Percentiles rank a stretch among this genome's conserved stretches.
These are phyloP conservation scores for Mucor velutinosus DNA, from an alignment of 371 early-diverging fungal species.

Conservation along the genomic window DNA sequence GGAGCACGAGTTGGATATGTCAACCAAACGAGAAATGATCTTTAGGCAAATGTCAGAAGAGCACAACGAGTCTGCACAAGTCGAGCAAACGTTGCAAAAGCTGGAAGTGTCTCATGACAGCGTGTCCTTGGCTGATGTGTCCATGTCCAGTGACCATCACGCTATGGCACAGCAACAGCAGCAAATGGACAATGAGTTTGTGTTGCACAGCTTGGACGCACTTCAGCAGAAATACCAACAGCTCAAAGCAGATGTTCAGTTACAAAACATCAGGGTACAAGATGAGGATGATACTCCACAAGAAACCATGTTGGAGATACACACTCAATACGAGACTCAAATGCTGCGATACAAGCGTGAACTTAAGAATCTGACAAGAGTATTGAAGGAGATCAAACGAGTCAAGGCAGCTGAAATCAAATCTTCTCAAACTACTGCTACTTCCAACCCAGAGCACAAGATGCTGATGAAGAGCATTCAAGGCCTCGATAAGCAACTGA, in stretches of 20 bases:
- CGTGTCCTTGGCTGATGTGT: not conserved
- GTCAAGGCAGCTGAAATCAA: conserved; percentile 15
- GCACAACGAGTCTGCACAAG: conserved; percentile 14
- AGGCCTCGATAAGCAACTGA: conserved; percentile 23
- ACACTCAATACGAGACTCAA: conserved; percentile 12
- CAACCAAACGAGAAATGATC: conserved; percentile 16
- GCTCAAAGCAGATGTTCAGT: not conserved
- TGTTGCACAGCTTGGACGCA: conserved; percentile 6
- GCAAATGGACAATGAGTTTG: not conserved
- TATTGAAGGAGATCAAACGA: conserved; percentile 23
- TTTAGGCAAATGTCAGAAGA: conserved; percentile 25
- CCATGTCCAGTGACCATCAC: not conserved
- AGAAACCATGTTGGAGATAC: conserved; percentile 3
- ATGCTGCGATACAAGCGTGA: conserved; percentile 15
- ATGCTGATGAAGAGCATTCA: conserved; percentile 21
- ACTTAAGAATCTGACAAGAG: conserved; percentile 9
- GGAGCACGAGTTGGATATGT: conserved; percentile 21
- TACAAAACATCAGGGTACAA: not conserved
- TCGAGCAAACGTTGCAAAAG: conserved; percentile 17
- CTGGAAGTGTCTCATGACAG: conserved; percentile 13
- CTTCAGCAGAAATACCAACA: conserved; percentile 21
- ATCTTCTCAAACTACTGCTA: not conserved
- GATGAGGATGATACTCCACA: not conserved
- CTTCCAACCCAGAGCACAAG: conserved; percentile 13
- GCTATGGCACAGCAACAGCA: not conserved